Evolutionary conservation across 495 filamentous ascomycete genomes (phyloP).

Genomic region (Hypomontagnella submonticulosa): DNA sequence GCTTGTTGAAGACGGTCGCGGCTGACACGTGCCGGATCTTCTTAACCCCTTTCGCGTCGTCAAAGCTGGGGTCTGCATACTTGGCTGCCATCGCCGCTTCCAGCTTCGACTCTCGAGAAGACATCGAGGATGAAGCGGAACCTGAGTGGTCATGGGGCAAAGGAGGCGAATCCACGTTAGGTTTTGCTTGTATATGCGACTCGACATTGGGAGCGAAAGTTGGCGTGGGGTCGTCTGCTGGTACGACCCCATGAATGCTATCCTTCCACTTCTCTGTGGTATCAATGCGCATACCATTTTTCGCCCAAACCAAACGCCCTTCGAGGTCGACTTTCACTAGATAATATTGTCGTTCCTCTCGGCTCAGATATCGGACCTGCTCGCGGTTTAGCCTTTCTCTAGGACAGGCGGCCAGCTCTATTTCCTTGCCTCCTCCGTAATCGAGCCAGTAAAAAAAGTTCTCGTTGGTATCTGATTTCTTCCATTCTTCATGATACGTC

Average conservation of each 20-base stretch:
- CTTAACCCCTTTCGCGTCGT: conserved; percentile 66
- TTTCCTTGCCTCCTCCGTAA: conserved; percentile 72
- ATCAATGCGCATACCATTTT: conserved; percentile 79
- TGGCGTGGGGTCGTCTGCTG: conserved; percentile 68
- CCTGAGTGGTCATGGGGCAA: conserved; percentile 20
- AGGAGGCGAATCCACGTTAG: conserved; percentile 26
- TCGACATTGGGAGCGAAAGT: conserved; percentile 52
- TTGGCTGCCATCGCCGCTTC: conserved; percentile 58
- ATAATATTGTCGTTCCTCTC: conserved; percentile 78
- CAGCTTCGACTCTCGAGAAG: conserved; percentile 42
- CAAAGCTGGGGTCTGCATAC: conserved; percentile 65
- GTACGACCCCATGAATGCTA: conserved; percentile 80
- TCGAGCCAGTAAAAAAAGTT: conserved; percentile 99
- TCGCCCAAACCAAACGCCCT: conserved; percentile 79
- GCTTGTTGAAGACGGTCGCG: conserved; percentile 73
- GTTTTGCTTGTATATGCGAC: conserved; percentile 34
- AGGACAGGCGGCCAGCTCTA: conserved; percentile 69
- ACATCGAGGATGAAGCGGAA: conserved; percentile 25
- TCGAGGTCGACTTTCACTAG: conserved; percentile 74
- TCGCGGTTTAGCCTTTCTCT: conserved; percentile 74
- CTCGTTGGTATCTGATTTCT: conserved; percentile 75
- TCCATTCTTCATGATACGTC: conserved; percentile 88
- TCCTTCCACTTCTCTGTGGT: conserved; percentile 82
- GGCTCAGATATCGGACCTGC: conserved; percentile 76
- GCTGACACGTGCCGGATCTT: conserved; percentile 76